phyloP scores from a whole-genome alignment of 371 early-diverging fungal species.

The Circinella umbellata region DNA sequence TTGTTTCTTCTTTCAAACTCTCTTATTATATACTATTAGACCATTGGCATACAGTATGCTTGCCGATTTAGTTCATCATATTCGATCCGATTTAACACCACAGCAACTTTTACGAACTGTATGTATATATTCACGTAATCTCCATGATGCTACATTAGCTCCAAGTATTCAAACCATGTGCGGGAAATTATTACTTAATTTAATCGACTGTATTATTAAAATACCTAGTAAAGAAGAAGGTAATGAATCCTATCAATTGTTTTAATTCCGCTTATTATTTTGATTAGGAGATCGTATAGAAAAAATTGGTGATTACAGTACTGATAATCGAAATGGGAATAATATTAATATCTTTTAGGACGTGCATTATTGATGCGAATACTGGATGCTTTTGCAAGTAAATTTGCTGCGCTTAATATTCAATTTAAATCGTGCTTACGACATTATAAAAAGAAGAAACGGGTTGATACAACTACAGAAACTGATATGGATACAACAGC shows the following conservation, averaged over 20 bases:
- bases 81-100: conserved; percentile 83
- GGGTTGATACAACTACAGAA: conserved; percentile 19
- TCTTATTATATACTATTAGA: conserved; percentile 31
- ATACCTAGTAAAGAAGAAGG: conserved; percentile 67
- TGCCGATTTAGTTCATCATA: conserved; percentile 95
- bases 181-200: conserved; percentile 88
- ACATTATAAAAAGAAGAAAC: conserved; percentile 52
- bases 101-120: conserved; percentile 82
- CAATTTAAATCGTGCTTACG: conserved; percentile 59
- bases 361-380: conserved; percentile 85
- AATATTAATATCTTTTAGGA: conserved; percentile 41
- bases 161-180: conserved; percentile 96
- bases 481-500: conserved; percentile 19
- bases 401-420: conserved; percentile 76
- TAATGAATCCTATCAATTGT: conserved; percentile 10
- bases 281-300: neutral
- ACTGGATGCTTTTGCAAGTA: conserved; percentile 81
- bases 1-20: no score
- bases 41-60: conserved; percentile 94
- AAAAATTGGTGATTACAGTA: no score
- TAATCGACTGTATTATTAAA: conserved; percentile 86
- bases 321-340: neutral
- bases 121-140: conserved; percentile 86
- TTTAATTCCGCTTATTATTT: neutral
- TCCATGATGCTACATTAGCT: conserved; percentile 89